Base-by-base conservation (phyloP, 768 basidiomycete species). In the Lactarius akahatsu region DNA sequence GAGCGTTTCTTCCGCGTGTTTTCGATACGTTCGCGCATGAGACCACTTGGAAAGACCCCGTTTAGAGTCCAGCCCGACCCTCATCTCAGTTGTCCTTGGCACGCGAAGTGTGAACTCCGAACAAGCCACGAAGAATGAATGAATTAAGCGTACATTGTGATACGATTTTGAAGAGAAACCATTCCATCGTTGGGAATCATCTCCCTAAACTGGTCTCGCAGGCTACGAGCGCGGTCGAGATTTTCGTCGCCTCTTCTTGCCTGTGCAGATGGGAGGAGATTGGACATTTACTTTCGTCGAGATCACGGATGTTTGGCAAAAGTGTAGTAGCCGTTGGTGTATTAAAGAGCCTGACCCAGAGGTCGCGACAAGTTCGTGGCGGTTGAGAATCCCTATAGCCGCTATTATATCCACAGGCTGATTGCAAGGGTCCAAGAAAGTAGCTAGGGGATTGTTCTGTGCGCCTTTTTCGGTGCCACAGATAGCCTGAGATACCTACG, bases 1-100 rank as follows among this genome's bases (percentile, higher is more conserved):
- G 34, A 50, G 11, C 16, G 63, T 64, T 40, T 64, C 63, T 50
- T 64, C 28, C 8, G 63, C 57, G 43, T 58, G 57, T 50, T 57
- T 47, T 36, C 56, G 57, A 58, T 64, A 64, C 0, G 34, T 26
- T 36, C 56, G 56, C 26, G 63, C 63, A 26, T 59, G 63, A 10
- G 26, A 20, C 20, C 47, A 11, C 32, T 43, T 55, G 28, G 63
- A 16, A 30, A 54, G 5, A 13, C 38, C 63, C 16, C 28, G n/a
- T 45, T 59, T 64, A 13, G 58, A 59, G 40, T 54, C 50, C 23
- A 52, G 1, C 52, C 64, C 43, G 36, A 43, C 40, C 38, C 16
- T 50, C 52, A 56, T 54, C 23, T 60, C 52, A 0, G 28, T 28
- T 16, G 64, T 18, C 54, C 64, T 65, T 13, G 26, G 41, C 23